A percentile compares a stretch with the other conserved stretches of the same genome.
Conservation (phyloP, 441 rosid species). For the Erodium trifolium region DNA sequence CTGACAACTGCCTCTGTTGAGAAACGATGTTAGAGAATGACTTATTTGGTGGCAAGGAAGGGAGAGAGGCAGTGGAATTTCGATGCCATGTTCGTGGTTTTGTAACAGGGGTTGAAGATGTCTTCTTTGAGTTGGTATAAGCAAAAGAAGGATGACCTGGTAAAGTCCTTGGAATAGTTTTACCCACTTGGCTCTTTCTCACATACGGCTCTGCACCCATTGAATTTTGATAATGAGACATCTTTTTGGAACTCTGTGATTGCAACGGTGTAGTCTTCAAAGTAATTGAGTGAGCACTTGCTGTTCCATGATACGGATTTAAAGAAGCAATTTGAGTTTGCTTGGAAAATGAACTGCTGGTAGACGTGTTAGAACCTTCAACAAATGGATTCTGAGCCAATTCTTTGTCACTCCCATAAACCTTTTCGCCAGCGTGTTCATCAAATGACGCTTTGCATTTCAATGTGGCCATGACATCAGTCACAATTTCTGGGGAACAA, state of each 20-base stretch:
- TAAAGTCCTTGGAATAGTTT: slow-evolving; percentile 1
- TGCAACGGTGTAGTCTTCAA: background rate
- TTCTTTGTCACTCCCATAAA: slow-evolving; percentile 25
- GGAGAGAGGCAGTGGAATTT: slow-evolving; percentile 28
- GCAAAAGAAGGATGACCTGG: background rate
- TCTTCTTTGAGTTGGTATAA: slow-evolving; percentile 3
- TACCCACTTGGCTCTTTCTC: slow-evolving; percentile 4
- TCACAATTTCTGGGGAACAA: slow-evolving; percentile 33
- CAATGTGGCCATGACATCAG: slow-evolving; percentile 17
- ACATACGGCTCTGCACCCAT: background rate
- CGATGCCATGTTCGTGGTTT: slow-evolving; percentile 56
- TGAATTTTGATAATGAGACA: background rate
- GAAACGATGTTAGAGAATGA: slow-evolving; percentile 30
- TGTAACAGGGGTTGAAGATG: slow-evolving; percentile 1
- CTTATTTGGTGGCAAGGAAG: slow-evolving; percentile 33
- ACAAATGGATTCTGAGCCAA: slow-evolving; percentile 27
- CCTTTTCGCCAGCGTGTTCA: slow-evolving; percentile 32
- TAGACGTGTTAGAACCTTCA: slow-evolving; percentile 28
- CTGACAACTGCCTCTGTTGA: slow-evolving; percentile 35
- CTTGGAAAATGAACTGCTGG: slow-evolving; percentile 5
- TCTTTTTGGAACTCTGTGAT: background rate
- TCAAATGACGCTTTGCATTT: slow-evolving; percentile 18
- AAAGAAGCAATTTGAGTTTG: background rate
- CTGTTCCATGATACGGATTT: background rate
- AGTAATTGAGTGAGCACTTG: slow-evolving; percentile 8